phyloP scores from a whole-genome alignment of 257 asterid species.

The Solanum ossicruentum region DNA sequence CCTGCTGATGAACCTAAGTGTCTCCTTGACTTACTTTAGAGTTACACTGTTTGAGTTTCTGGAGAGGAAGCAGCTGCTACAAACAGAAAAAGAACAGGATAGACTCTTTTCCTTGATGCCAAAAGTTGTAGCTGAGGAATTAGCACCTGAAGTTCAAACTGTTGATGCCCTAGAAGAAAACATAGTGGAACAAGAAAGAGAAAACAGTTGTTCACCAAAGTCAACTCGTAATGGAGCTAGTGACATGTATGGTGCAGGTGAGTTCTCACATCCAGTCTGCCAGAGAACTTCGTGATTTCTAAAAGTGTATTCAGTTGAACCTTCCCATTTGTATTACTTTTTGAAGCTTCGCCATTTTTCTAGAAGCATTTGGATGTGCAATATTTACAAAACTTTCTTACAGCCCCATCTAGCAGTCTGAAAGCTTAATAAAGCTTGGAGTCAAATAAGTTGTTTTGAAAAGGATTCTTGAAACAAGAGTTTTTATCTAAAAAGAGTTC shows the following conservation, averaged over 20 bases:
- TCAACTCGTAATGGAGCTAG: conserved; percentile 23
- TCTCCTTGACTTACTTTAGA: conserved; percentile 38
- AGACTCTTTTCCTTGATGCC: conserved; percentile 47
- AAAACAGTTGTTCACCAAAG: conserved; percentile 28
- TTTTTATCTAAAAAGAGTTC: background rate
- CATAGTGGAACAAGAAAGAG: conserved; percentile 8
- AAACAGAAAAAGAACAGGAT: conserved; percentile 58
- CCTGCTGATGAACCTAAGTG: conserved; percentile 9
- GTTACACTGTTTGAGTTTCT: conserved; percentile 43
- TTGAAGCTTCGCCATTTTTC: background rate
- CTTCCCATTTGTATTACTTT: background rate
- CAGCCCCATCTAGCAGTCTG: background rate
- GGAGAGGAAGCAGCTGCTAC: conserved; percentile 56
- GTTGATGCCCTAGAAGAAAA: conserved; percentile 18
- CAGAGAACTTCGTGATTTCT: background rate
- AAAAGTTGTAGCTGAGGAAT: conserved; percentile 63
- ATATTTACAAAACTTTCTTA: background rate
- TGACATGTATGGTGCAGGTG: conserved; percentile 26
- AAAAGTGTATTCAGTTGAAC: background rate
- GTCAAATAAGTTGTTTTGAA: background rate
- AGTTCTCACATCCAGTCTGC: conserved; percentile 1
- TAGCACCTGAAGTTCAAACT: conserved; percentile 29
- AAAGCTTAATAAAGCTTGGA: background rate
- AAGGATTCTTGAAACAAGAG: background rate
- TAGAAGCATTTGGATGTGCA: background rate